A percentile compares a stretch with the other conserved stretches of the same genome.
Conservation (phyloP, 1,139 yeast species). For the Magnusiomyces clavatus region DNA sequence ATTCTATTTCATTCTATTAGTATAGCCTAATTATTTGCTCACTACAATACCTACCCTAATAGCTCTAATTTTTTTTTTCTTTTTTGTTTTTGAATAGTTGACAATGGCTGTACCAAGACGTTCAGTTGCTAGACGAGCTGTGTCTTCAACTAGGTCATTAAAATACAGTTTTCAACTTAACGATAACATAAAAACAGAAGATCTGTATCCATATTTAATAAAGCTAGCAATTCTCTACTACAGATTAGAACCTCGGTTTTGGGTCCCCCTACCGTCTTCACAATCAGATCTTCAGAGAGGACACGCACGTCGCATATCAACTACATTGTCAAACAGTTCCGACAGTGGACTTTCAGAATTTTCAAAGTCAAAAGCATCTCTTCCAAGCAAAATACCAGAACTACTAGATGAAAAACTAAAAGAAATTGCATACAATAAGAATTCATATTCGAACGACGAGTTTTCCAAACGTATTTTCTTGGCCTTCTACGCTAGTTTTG, state of each 20-base stretch:
- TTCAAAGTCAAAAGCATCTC: constrained; percentile 9
- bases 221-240: constrained; percentile 30
- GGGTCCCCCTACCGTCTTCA: constrained; percentile 8
- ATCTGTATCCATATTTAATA: constrained; percentile 28
- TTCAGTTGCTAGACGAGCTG: constrained; percentile 2
- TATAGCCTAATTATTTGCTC: too few relatives aligned
- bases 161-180: neutral
- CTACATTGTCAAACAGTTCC: neutral
- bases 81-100: neutral
- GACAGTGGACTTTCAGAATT: constrained; percentile 8
- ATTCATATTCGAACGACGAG: constrained; percentile 12
- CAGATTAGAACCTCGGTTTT: constrained; percentile 27
- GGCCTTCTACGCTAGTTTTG: constrained; percentile 11
- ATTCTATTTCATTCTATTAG: too few relatives aligned
- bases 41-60: too few relatives aligned
- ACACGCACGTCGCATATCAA: constrained; percentile 11
- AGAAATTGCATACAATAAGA: constrained; percentile 42
- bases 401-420: constrained; percentile 44
- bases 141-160: neutral
- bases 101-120: constrained; percentile 1
- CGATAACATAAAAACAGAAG: constrained; percentile 22
- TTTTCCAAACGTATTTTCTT: constrained; percentile 15
- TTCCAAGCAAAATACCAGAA: constrained; percentile 45
- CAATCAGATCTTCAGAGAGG: neutral
- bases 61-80: too few relatives aligned